phyloP scores from a whole-genome alignment of 805 yeast species.

The Saturnispora sekii region DNA sequence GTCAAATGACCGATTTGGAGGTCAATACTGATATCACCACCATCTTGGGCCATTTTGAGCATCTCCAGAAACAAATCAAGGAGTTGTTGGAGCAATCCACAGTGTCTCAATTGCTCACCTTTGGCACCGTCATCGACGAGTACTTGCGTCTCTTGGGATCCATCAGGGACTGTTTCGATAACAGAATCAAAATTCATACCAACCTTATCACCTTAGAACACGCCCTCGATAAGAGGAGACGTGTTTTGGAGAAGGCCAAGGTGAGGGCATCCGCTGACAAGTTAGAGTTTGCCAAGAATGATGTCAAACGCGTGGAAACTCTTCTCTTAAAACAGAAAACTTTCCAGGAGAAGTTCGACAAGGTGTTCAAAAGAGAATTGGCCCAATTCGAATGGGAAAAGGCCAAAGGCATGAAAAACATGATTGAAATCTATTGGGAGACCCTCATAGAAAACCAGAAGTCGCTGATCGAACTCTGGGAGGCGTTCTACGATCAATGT shows the following conservation, averaged over 20 bases:
- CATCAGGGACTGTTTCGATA: slow-evolving; percentile 61
- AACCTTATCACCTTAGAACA: slow-evolving; percentile 37
- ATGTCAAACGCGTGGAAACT: slow-evolving; percentile 45
- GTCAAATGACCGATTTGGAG: slow-evolving; percentile 63
- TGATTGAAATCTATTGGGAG: slow-evolving; percentile 85
- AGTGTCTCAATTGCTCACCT: slow-evolving; percentile 74
- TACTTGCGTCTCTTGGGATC: slow-evolving; percentile 72
- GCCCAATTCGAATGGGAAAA: slow-evolving; percentile 63
- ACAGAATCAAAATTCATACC: slow-evolving; percentile 50
- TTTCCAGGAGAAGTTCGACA: slow-evolving; percentile 55
- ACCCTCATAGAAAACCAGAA: slow-evolving; percentile 88
- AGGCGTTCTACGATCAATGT: slow-evolving; percentile 63
- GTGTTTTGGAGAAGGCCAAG: slow-evolving; percentile 34
- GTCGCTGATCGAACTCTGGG: slow-evolving; percentile 83
- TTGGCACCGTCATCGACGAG: slow-evolving; percentile 84
- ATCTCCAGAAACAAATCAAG: slow-evolving; percentile 58
- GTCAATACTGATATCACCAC: slow-evolving; percentile 55
- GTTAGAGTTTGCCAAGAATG: slow-evolving; percentile 45
- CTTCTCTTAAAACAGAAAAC: slow-evolving; percentile 44
- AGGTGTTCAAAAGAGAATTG: slow-evolving; percentile 59
- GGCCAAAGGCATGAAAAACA: slow-evolving; percentile 74
- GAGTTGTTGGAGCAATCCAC: slow-evolving; percentile 71
- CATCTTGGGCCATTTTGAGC: slow-evolving; percentile 61
- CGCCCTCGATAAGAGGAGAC: slow-evolving; percentile 36
- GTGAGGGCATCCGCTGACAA: slow-evolving; percentile 47